phyloP scores from a whole-genome alignment of 306 rosid species.

The Astragalus glycyphyllos region DNA sequence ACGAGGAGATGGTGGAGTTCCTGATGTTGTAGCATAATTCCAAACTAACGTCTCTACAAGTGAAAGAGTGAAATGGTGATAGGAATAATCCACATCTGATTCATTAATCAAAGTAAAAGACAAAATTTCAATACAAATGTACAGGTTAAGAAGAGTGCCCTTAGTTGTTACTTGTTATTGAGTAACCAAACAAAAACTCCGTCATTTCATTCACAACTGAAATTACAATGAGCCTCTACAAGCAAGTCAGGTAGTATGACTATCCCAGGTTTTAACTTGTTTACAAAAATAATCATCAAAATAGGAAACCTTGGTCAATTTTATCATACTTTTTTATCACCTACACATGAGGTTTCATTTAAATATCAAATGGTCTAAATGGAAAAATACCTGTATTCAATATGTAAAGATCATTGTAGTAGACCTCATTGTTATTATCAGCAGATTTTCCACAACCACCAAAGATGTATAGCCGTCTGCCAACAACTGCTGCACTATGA shows the following conservation, averaged over 20 bases:
- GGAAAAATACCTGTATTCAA: constrained; percentile 79
- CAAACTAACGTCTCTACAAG: constrained; percentile 88
- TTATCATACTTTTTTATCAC: constrained; percentile 2
- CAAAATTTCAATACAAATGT: constrained; percentile 2
- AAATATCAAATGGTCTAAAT: constrained; percentile 14
- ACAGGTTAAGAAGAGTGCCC: constrained; percentile 8
- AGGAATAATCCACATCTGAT: constrained; percentile 22
- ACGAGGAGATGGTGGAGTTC: constrained; percentile 92
- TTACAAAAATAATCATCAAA: constrained; percentile 29
- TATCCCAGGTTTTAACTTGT: constrained; percentile 29
- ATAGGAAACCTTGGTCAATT: constrained; percentile 13
- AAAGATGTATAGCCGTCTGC: constrained; percentile 80
- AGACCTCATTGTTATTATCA: constrained; percentile 66
- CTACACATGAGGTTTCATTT: constrained; percentile 18
- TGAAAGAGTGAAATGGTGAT: constrained; percentile 34
- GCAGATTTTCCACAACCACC: constrained; percentile 95
- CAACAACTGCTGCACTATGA: constrained; percentile 90
- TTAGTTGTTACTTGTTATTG: not conserved
- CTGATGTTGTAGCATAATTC: constrained; percentile 80
- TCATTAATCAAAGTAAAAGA: constrained; percentile 17
- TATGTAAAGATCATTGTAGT: constrained; percentile 91
- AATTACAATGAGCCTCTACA: constrained; percentile 29
- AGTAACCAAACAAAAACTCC: constrained; percentile 22
- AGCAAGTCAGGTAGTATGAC: constrained; percentile 24
- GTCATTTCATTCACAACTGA: constrained; percentile 17